Evolutionary conservation across 2,329 filamentous ascomycete genomes (phyloP), one percentile per base, ranked within the genome.

Genomic region (Colletotrichum cuscutae): DNA sequence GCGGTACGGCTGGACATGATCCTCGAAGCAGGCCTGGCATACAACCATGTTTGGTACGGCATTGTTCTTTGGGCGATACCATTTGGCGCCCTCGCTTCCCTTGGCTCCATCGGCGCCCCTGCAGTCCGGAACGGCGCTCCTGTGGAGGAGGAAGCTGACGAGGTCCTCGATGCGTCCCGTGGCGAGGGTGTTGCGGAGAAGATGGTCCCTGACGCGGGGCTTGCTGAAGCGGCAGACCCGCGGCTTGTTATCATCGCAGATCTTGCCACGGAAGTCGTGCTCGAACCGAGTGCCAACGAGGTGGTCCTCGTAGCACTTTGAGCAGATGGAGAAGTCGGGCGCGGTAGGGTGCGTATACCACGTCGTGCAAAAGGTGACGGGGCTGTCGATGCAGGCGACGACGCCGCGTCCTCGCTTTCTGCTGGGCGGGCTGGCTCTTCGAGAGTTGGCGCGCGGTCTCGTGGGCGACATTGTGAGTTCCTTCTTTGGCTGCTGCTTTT

Each of bases 21-120:
- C 81, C 13, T 82, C 78, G 69, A 81, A 82, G 62, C 84, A 85
- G 4, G 83, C 80, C 35, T 84, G 79, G 35, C 84, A 85, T 0
- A 81, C 75, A 2, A 84, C 75, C 30, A 85, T 79, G 1, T 79
- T 79, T 0, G 77, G 71, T 0, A 83, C 76, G 4, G 80, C 79
- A 1, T 77, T 71, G 5, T 80, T 70, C 2, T 49, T 74, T 71
- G 82, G 76, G 0, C 76, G 71, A 63, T 77, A 82, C 81, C 82
- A 85, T 26, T 77, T 81, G 19, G 81, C 60, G 0, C 76, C 77
- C 1, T 81, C 79, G 0, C 68, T 61, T 0, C 61, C 78, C 0
- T 71, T 72, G 2, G 74, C 79, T 6, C 74, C 74, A 0, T 24
- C 65, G 4, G 60, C 63, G 0, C 78, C 81, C 12, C 78, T 81